phyloP scores from a whole-genome alignment of 768 basidiomycete species.

The Leccinum imitatum region DNA sequence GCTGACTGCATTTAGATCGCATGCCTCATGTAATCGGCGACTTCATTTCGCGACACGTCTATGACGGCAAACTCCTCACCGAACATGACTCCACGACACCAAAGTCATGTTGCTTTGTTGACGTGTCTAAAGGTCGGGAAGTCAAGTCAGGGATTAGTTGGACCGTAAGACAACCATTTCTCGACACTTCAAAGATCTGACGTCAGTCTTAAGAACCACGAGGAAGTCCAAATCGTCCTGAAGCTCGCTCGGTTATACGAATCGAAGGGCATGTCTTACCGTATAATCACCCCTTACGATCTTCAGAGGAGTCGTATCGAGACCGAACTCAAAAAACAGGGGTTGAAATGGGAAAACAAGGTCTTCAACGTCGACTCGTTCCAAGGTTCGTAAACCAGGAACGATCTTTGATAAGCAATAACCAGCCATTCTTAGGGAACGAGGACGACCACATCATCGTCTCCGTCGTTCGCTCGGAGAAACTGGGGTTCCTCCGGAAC shows the following conservation, averaged over 20 bases:
- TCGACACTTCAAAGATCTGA: background rate
- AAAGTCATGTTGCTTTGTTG: slow-evolving; percentile 38
- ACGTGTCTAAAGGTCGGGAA: slow-evolving; percentile 37
- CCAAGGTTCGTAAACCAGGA: slow-evolving; percentile 54
- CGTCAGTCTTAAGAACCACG: slow-evolving; percentile 47
- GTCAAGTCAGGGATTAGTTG: slow-evolving; percentile 33
- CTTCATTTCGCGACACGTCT: slow-evolving; percentile 68
- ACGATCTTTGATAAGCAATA: background rate
- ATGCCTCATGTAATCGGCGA: slow-evolving; percentile 77
- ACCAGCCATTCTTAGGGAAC: slow-evolving; percentile 54
- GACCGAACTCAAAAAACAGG: slow-evolving; percentile 43
- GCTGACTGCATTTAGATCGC: slow-evolving; percentile 54
- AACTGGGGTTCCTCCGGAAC: slow-evolving; percentile 64
- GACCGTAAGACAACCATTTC: slow-evolving; percentile 24
- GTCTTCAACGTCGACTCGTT: slow-evolving; percentile 80
- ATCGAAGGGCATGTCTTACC: slow-evolving; percentile 44
- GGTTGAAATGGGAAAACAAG: slow-evolving; percentile 58
- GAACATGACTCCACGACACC: slow-evolving; percentile 42
- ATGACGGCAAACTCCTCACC: slow-evolving; percentile 58
- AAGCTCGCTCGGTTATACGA: slow-evolving; percentile 55
- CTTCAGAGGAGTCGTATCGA: slow-evolving; percentile 64
- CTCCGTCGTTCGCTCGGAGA: slow-evolving; percentile 61
- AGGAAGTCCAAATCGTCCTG: slow-evolving; percentile 53
- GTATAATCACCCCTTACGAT: slow-evolving; percentile 81
- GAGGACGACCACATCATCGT: slow-evolving; percentile 75